Conservation (phyloP, 352 stramenopile genomes). For the Thalassiosira pacifica region DNA sequence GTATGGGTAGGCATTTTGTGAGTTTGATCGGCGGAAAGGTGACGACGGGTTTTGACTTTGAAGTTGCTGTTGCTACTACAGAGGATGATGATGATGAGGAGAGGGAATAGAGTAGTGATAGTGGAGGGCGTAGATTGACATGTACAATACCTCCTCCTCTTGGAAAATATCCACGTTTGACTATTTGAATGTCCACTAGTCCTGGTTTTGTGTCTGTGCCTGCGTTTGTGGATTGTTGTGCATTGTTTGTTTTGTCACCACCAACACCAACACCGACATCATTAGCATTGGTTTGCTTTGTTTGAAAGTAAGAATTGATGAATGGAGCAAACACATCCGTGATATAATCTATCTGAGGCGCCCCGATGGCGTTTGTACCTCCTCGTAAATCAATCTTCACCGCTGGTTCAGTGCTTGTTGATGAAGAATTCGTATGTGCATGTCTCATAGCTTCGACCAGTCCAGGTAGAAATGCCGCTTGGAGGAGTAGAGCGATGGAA, state of each 20-base stretch:
- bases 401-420: not conserved
- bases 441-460: slow-evolving; percentile 40
- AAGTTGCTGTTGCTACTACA: too few relatives aligned
- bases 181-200: slow-evolving; percentile 47
- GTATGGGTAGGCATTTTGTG: slow-evolving; percentile 56
- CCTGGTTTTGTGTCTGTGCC: not conserved
- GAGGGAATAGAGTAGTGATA: too few relatives aligned
- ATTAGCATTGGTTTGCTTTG: too few relatives aligned
- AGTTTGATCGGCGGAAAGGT: slow-evolving; percentile 62
- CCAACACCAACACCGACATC: too few relatives aligned
- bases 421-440: not conserved
- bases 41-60: not conserved
- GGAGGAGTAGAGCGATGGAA: slow-evolving; percentile 77
- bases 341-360: slow-evolving; percentile 79
- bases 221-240: too few relatives aligned
- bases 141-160: slow-evolving; percentile 69
- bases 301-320: slow-evolving; percentile 34
- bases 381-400: slow-evolving; percentile 62
- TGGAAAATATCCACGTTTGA: slow-evolving; percentile 69
- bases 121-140: slow-evolving; percentile 29
- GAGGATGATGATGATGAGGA: too few relatives aligned
- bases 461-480: slow-evolving; percentile 67
- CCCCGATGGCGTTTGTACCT: slow-evolving; percentile 71
- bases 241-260: too few relatives aligned
- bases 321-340: slow-evolving; percentile 68